Base-by-base conservation (phyloP, 2,329 filamentous ascomycete genomes). In the Sclerotiophoma versabilis region DNA sequence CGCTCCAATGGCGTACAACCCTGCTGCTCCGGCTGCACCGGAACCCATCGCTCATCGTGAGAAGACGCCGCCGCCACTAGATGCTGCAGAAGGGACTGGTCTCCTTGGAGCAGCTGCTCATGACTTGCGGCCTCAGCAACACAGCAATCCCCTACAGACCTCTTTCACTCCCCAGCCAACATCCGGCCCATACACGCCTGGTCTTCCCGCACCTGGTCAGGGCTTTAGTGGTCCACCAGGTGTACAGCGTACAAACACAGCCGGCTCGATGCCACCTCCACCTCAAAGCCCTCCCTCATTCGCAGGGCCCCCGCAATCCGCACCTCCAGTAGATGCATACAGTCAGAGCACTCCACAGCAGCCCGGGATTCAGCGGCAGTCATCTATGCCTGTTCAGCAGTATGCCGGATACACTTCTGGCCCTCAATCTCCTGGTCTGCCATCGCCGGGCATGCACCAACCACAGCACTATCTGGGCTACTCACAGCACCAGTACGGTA, bases 31-130 rank as follows among this genome's bases (percentile, higher is more conserved):
- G 4, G 82, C 89, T 0, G 88, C 89, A 0, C 89, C 90, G 0
- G 90, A 93, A 71, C 80, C 84, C 19, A 86, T 92, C 45, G 80
- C 83, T 17, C 85, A 90, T 71, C 83, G 90, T 41, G 90, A 93
- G 73, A 92, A 92, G 81, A 93, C 90, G 0, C 90, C 90, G 1
- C 86, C 90, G 4, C 88, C 88, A 3, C 84, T 87, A 27, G 90
- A 92, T 64, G 85, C 81, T 32, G 83, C 80, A 11, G 76, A 69
- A 50, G 80, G 80, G 3, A 80, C 76, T 15, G 79, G 79, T 1
- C 68, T 81, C 14, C 65, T 64, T 12, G 63, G 70, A 12, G 76
- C 74, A 10, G 73, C 74, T 20, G 64, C 66, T 14, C 73, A 79
- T 46, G 77, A 79, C 27, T 69, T 76, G 11, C 67, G 71, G 32